A percentile compares a stretch with the other conserved stretches of the same genome.
Evolutionary conservation across 2,329 filamentous ascomycete species (phyloP).

Genomic region (Xylaria arbuscula): DNA sequence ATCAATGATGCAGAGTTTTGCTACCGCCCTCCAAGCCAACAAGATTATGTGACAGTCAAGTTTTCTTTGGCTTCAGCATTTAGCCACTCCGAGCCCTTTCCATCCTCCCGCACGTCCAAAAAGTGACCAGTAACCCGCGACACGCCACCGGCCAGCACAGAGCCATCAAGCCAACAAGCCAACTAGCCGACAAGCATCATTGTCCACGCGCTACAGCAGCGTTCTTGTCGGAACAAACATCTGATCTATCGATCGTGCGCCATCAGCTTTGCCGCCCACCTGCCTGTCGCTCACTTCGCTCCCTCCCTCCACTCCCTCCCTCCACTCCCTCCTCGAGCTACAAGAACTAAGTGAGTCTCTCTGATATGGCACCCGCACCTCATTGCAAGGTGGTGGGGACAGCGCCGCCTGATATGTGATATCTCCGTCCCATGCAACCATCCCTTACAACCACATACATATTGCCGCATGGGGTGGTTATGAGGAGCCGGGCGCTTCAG

Average conservation of each 20-base stretch:
- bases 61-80: background rate
- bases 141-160: background rate
- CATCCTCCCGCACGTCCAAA: background rate
- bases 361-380: background rate
- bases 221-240: background rate
- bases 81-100: too few relatives aligned
- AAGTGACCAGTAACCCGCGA: background rate
- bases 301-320: background rate
- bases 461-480: background rate
- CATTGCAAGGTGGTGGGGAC: background rate
- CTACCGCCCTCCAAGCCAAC: slow-evolving; percentile 2
- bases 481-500: background rate
- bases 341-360: slow-evolving; percentile 22
- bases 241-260: slow-evolving; percentile 14
- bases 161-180: background rate
- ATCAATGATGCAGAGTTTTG: slow-evolving; percentile 22
- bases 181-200: background rate
- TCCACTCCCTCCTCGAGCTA: slow-evolving; percentile 7
- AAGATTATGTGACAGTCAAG: slow-evolving; percentile 3
- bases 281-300: slow-evolving; percentile 15
- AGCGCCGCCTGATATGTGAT: background rate
- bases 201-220: slow-evolving; percentile 3
- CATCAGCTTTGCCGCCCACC: slow-evolving; percentile 8
- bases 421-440: too few relatives aligned
- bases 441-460: background rate